Conservation (phyloP, 23 red algal genomes). For the Gracilaria caudata region DNA sequence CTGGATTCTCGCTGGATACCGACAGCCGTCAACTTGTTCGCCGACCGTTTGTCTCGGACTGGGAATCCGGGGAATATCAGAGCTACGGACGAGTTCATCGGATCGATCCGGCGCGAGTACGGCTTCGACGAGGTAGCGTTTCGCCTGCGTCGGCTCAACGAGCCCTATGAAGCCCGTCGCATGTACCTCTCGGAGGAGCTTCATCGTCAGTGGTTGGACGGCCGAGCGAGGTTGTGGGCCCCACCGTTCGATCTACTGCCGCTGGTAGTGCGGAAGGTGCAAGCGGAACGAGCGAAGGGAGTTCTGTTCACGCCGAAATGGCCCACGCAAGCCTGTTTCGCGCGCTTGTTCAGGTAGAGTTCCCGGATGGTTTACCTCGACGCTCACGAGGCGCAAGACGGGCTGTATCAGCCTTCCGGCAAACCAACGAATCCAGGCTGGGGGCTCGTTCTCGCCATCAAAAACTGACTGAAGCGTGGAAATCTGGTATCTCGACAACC, state of each 20-base stretch:
- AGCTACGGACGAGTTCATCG: not conserved
- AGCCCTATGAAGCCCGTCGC: not conserved
- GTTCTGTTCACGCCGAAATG: too few relatives aligned
- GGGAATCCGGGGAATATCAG: slow-evolving; percentile 18
- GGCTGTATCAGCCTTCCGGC: not conserved
- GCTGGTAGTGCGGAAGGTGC: too few relatives aligned
- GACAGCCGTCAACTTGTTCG: slow-evolving; percentile 37
- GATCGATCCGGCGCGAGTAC: slow-evolving; percentile 4
- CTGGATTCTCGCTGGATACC: slow-evolving; percentile 19
- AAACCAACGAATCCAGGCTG: not conserved
- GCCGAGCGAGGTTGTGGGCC: not conserved
- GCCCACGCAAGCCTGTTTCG: slow-evolving; percentile 34
- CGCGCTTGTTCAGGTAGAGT: not conserved
- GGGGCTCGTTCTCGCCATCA: not conserved
- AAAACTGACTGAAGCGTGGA: not conserved
- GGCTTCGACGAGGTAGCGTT: slow-evolving; percentile 25
- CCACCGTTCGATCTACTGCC: too few relatives aligned
- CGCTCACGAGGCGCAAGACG: not conserved
- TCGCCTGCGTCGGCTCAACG: not conserved
- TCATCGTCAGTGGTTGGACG: slow-evolving; percentile 15
- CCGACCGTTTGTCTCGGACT: slow-evolving; percentile 33
- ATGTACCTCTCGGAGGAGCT: slow-evolving; percentile 23
- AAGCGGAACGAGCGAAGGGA: too few relatives aligned
- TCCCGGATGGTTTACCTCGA: not conserved
- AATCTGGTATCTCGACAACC: not conserved